Percentiles rank a stretch among this genome's conserved stretches.
Conservation (phyloP, 2,329 filamentous ascomycete species). For the Aquanectria penicillioides region DNA sequence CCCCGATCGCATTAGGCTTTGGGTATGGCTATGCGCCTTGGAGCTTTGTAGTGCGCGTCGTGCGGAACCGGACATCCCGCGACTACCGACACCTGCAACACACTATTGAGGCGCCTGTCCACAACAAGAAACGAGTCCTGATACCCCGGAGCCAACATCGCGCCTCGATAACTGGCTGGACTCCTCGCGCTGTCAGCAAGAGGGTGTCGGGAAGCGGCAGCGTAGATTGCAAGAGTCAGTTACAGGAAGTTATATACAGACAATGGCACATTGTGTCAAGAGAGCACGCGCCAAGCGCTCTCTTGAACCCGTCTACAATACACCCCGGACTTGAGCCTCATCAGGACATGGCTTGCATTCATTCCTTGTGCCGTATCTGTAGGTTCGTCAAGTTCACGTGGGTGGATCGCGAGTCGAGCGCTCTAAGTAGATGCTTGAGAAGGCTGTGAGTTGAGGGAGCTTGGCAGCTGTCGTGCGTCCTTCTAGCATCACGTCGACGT, state of each 20-base stretch:
- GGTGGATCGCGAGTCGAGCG: not conserved
- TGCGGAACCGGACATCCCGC: not conserved
- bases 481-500: not conserved
- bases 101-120: conserved; percentile 7
- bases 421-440: conserved; percentile 1
- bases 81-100: conserved; percentile 7
- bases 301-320: not conserved
- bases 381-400: conserved; percentile 24
- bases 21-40: not conserved
- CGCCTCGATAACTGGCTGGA: not conserved
- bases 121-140: not conserved
- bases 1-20: conserved; percentile 3
- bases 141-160: not conserved
- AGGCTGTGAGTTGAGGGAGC: not conserved
- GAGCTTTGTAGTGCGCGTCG: not conserved
- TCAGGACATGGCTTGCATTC: conserved; percentile 2
- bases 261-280: too few species aligned
- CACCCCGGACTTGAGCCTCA: conserved; percentile 11
- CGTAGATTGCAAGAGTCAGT: too few species aligned
- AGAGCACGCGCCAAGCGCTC: not conserved
- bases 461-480: conserved; percentile 4
- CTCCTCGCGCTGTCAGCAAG: too few species aligned
- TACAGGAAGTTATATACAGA: too few species aligned
- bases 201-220: too few species aligned
- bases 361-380: conserved; percentile 4